Evolutionary conservation across 208 protist species (phyloP).

Genomic region (Phytomonas sp.): DNA sequence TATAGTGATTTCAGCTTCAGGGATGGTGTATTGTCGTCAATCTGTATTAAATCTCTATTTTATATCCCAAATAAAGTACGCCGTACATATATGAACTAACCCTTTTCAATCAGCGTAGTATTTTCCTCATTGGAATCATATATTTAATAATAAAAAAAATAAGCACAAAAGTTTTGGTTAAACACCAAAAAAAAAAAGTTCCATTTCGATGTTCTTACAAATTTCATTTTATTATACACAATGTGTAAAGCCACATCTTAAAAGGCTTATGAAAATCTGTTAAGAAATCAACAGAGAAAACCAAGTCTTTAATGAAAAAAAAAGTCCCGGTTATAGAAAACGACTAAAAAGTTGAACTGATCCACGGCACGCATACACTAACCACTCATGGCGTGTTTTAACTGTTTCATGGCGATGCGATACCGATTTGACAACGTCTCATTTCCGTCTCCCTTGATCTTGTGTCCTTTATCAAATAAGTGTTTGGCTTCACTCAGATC

Average conservation of each 20-base stretch:
- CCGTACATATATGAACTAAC: background rate
- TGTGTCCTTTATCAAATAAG: constrained; percentile 72
- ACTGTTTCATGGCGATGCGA: constrained; percentile 82
- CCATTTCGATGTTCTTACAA: constrained; percentile 8
- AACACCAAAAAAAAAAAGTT: background rate
- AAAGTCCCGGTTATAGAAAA: constrained; percentile 5
- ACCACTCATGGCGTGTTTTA: constrained; percentile 53
- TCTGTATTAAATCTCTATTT: background rate
- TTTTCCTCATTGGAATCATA: background rate
- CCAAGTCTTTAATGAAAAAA: background rate
- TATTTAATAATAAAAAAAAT: background rate
- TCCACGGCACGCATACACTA: background rate
- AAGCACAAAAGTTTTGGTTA: background rate
- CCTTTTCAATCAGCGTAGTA: background rate
- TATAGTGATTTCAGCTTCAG: background rate
- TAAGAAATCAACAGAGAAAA: constrained; percentile 6
- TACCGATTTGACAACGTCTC: constrained; percentile 85
- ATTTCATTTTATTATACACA: background rate
- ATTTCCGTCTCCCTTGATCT: constrained; percentile 83
- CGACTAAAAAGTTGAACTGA: background rate
- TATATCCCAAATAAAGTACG: background rate
- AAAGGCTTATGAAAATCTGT: constrained; percentile 3
- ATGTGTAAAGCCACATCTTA: background rate
- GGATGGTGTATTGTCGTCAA: background rate
- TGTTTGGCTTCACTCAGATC: constrained; percentile 60